phyloP scores from a whole-genome alignment of 2,329 filamentous ascomycete genomes.

The Aureobasidium sp. region DNA sequence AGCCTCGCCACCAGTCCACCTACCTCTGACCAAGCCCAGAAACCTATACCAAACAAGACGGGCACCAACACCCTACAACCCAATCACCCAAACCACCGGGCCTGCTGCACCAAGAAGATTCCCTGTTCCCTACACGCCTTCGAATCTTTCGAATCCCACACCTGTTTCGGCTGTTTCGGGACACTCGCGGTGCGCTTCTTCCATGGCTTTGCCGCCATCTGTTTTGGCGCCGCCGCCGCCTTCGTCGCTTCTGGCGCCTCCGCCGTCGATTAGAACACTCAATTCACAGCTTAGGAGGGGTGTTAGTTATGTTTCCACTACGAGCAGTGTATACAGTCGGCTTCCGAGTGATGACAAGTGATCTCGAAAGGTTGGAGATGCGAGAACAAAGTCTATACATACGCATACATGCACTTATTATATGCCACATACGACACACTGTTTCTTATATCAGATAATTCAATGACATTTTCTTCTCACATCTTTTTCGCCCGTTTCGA shows the following conservation, averaged over 20 bases:
- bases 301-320: neutral
- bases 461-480: no score
- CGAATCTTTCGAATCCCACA: neutral
- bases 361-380: neutral
- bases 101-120: neutral
- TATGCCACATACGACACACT: no score
- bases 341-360: neutral
- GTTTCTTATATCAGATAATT: no score
- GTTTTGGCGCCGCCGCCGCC: neutral
- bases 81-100: neutral
- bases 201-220: no score
- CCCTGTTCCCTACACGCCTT: neutral
- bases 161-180: no score
- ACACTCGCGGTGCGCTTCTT: no score
- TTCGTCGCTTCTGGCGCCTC: neutral
- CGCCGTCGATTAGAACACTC: neutral
- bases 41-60: neutral
- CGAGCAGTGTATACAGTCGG: constrained; percentile 10
- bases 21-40: neutral
- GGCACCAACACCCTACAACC: neutral
- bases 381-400: no score
- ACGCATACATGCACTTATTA: no score
- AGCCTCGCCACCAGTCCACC: neutral
- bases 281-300: neutral
- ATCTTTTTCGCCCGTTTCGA: no score